Base-by-base conservation (phyloP, 495 filamentous ascomycete species). In the Diplogelasinospora grovesii region DNA sequence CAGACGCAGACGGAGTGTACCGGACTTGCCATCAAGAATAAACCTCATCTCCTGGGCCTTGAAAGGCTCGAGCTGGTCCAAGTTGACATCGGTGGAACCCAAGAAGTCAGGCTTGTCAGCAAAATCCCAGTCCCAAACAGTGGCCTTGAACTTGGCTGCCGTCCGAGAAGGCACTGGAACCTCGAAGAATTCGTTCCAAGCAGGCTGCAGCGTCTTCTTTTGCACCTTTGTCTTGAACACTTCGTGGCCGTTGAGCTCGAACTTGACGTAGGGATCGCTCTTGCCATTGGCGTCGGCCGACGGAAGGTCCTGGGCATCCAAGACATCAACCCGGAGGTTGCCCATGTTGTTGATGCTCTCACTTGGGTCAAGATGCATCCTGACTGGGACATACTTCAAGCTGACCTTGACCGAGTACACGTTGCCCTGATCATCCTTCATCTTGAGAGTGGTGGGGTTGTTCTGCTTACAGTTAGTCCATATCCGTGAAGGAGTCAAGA, bases 331-430 rank as follows among this genome's bases (percentile, higher is more conserved):
- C 8, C 86, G 83, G 22, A 99, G 77, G 36, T 76, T 86, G 40
- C 92, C 92, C 81, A 92, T 89, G 64, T 99, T 99, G 75, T 94
- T 97, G 71, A 97, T 95, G 59, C 86, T 93, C 64, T 99, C 92
- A 49, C 74, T 84, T 2, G 90, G 87, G 54, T 97, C 88, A 39
- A 99, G 83, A 39, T 75, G 73, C 92, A 99, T 99, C 63, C 82
- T 76, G 34, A 95, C 77, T 0, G 92, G 92, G 13, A 97, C 82
- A 54, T 95, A 99, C 55, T 93, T 93, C 48, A 95, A 73, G 66
- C 83, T 88, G 50, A 97, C 85, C 39, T 80, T 90, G 57, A 99
- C 64, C 54, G 79, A 89, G 69, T 81, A 89, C 18, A 82, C 59
- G 41, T 79, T 78, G 24, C 89, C 89, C 7, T 88, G 71, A 10